phyloP scores from a whole-genome alignment of 352 stramenopile genomes.

The Globisporangium okanoganense region DNA sequence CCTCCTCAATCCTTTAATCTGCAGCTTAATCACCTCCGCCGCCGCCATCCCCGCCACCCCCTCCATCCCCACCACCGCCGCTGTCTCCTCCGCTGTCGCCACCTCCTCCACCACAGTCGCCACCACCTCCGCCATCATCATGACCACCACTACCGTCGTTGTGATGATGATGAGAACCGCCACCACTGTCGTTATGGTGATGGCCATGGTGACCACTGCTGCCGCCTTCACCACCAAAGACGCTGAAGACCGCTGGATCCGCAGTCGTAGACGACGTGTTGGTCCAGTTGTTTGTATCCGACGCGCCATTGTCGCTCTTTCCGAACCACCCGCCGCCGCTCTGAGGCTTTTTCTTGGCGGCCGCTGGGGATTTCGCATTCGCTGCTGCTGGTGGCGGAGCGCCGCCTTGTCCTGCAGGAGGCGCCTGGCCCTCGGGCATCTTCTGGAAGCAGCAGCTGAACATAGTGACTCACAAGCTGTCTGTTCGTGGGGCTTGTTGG shows the following conservation, averaged over 20 bases:
- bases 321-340: background rate
- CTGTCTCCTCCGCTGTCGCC: background rate
- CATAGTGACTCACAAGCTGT: no score
- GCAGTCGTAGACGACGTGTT: background rate
- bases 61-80: background rate
- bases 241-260: background rate
- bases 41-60: background rate
- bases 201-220: background rate
- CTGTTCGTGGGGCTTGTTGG: no score
- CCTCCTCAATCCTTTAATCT: background rate
- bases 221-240: background rate
- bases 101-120: background rate
- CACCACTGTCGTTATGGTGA: background rate
- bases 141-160: background rate
- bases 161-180: background rate
- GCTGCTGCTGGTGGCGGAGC: background rate
- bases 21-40: background rate
- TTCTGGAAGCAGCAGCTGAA: slow-evolving; percentile 4
- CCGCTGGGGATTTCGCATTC: background rate
- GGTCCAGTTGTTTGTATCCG: background rate
- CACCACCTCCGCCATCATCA: background rate
- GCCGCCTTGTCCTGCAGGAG: background rate
- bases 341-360: background rate
- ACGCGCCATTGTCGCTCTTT: background rate
- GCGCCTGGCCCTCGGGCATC: background rate